Base-by-base conservation (phyloP, 2,329 filamentous ascomycete species). In the Cordyceps farinosa region DNA sequence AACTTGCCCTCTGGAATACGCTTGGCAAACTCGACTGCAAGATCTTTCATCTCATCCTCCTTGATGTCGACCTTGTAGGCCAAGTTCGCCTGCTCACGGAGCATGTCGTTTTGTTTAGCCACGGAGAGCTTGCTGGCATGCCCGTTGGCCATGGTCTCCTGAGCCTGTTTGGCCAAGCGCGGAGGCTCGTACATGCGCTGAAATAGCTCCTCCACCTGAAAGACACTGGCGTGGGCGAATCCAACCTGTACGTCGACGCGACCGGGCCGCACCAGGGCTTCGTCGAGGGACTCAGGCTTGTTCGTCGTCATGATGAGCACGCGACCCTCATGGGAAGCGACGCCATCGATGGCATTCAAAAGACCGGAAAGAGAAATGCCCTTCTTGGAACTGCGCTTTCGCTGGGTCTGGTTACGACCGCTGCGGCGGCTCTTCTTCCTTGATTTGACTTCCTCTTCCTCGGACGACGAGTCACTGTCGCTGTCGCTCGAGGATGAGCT, bases 231-330 rank as follows among this genome's bases (percentile, higher is more conserved):
- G 65, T 84, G 83, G 29, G 77, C 80, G 73, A 92, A 90, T 11
- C 78, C 78, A 1, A 92, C 84, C 68, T 89, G 85, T 47, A 89
- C 77, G 66, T 93, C 90, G 4, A 93, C 87, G 1, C 89, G 81
- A 1, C 90, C 90, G 0, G 90, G 89, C 0, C 90, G 82, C 56
- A 92, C 87, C 6, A 95, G 81, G 0, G 90, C 90, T 52, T 87
- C 82, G 70, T 93, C 90, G 0, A 94, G 83, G 15, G 84, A 81
- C 68, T 93, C 87, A 3, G 88, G 88, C 65, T 86, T 84, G 74
- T 94, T 95, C 38, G 89, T 92, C 0, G 90, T 93, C 88, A 93
- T 92, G 76, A 94, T 87, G 22, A 94, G 82, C 13, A 94, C 84
- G 52, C 90, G 84, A 32, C 90, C 90, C 76, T 94, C 90, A 69